Base-by-base conservation (phyloP, 1,139 yeast species). In the Blastobotrys proliferans region DNA sequence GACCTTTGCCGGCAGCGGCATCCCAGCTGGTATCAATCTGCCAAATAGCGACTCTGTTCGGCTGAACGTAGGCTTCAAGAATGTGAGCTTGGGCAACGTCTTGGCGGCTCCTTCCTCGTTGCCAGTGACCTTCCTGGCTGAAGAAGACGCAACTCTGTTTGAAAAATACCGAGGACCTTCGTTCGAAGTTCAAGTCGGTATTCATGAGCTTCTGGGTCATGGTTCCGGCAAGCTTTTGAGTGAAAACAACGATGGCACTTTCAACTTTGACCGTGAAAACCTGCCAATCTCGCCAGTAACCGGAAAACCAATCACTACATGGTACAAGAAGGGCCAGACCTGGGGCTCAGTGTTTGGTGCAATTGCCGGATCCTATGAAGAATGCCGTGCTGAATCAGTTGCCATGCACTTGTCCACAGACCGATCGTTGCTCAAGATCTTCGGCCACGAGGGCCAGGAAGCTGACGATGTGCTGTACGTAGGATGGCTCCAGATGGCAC, bases 21-120 rank as follows among this genome's bases (percentile, higher is more conserved):
- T 84, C 47, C 96, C 96, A 18, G 94, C 95, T 0, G 96, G 96
- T 45, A 87, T 87, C 62, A 87, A 87, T 60, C 83, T 87, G 53
- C 96, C 96, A 47, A 87, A 87, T 64, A 87, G 87, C 63, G 95
- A 86, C 62, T 94, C 85, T 56, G 88, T 86, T 41, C 74, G 95
- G 58, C 72, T 84, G 58, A 83, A 79, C 50, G 67, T 80, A 57
- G 96, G 96, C 1, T 87, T 87, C 68, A 87, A 87, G 62, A 87
- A 87, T 55, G 95, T 87, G 22, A 83, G 94, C 2, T 71, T 87
- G 49, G 95, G 95, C 35, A 87, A 87, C 60, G 87, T 87, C 32
- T 67, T 87, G 50, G 79, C 81, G 49, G 86, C 95, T 27, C 79
- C 81, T 50, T 80, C 92, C 2, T 70, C 74, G 42, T 77, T 77